Percentiles rank a stretch among this genome's conserved stretches.
Conservation (phyloP, 352 stramenopile genomes). For the Globisporangium iwayamae region DNA sequence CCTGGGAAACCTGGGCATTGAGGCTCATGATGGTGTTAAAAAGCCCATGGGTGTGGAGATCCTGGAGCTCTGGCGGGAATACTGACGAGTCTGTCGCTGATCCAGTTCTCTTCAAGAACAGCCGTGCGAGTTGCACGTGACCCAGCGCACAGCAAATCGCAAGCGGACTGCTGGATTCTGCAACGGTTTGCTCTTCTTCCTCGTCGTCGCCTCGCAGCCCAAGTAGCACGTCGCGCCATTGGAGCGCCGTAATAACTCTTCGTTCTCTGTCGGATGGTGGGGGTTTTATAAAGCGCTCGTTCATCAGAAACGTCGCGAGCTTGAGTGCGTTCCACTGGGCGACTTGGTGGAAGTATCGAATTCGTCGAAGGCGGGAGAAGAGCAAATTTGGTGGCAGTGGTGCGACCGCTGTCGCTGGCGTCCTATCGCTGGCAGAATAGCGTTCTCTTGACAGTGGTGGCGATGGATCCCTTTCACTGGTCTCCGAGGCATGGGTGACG, state of each 20-base stretch:
- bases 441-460: background rate
- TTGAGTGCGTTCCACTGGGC: conserved; percentile 37
- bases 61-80: conserved; percentile 28
- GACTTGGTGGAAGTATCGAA: conserved; percentile 17
- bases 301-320: conserved; percentile 7
- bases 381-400: conserved; percentile 2
- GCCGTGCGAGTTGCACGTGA: conserved; percentile 1
- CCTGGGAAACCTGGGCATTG: background rate
- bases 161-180: background rate
- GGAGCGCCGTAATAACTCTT: background rate
- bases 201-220: background rate
- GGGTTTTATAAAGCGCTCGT: background rate
- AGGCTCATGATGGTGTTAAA: conserved; percentile 7
- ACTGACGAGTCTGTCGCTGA: background rate
- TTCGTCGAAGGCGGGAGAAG: background rate
- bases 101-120: background rate
- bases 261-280: background rate
- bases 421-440: background rate
- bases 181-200: conserved; percentile 2
- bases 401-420: no score
- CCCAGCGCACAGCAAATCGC: conserved; percentile 7
- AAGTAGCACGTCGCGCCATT: background rate
- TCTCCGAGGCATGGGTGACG: background rate
- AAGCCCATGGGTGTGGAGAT: conserved; percentile 24
- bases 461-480: background rate